These are phyloP conservation scores for Botrytis galanthina DNA, from an alignment of 2,329 filamentous ascomycete species.

Conservation along the genomic window DNA sequence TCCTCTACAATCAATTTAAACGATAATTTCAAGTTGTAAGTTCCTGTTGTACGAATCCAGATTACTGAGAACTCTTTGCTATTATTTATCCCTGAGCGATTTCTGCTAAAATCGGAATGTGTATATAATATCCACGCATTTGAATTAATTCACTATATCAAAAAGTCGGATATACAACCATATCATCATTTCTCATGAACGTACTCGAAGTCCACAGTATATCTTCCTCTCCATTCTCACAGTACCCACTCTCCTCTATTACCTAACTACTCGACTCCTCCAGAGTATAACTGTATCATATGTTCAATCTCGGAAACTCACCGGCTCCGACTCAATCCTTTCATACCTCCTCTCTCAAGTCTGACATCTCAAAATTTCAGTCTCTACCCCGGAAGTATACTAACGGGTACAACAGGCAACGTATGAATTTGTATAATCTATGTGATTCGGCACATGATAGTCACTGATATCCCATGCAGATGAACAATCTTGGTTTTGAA, in stretches of 20 bases:
- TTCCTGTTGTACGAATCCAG: too few relatives aligned
- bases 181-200: too few relatives aligned
- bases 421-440: rapidly evolving
- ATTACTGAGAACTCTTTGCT: too few relatives aligned
- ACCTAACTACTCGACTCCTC: too few relatives aligned
- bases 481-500: background rate
- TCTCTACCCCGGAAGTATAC: background rate
- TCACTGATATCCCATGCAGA: background rate
- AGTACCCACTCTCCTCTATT: too few relatives aligned
- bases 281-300: background rate
- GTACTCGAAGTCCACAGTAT: too few relatives aligned
- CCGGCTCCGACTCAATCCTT: rapidly evolving
- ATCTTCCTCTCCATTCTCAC: too few relatives aligned
- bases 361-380: background rate
- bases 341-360: background rate
- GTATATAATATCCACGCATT: too few relatives aligned
- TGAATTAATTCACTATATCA: too few relatives aligned
- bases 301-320: background rate
- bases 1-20: background rate
- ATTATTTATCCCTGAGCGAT: too few relatives aligned
- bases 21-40: background rate
- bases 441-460: background rate
- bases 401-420: background rate
- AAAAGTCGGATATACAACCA: too few relatives aligned
- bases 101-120: too few relatives aligned